Percentiles rank a stretch among this genome's conserved stretches.
Conservation (phyloP, 768 basidiomycete genomes). For the Kwoniella botswanensis region DNA sequence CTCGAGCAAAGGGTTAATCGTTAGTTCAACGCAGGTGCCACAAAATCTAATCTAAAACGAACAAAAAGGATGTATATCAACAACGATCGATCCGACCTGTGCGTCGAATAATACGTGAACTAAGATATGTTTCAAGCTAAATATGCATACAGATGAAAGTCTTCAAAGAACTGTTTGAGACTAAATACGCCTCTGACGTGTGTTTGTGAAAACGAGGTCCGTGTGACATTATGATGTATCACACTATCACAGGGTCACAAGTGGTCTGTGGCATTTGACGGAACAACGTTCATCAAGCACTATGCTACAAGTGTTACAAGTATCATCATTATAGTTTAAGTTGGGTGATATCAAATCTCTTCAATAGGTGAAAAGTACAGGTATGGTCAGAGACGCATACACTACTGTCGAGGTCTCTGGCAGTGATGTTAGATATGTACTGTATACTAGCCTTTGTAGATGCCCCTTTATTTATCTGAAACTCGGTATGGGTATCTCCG, state of each 20-base stretch:
- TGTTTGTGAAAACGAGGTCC: not conserved
- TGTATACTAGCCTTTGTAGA: not conserved
- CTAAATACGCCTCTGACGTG: conserved; percentile 2
- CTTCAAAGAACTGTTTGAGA: not conserved
- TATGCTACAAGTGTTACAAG: too few species aligned
- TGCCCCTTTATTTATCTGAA: conserved; percentile 3
- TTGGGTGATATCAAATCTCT: too few species aligned
- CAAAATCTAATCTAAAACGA: conserved; percentile 2
- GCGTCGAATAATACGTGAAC: not conserved
- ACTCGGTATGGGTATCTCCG: conserved; percentile 10
- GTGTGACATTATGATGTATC: not conserved
- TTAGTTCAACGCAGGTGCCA: conserved; percentile 8
- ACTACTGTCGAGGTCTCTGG: too few species aligned
- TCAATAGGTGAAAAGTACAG: too few species aligned
- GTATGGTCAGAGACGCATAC: too few species aligned
- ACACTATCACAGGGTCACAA: too few species aligned
- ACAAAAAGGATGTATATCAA: not conserved
- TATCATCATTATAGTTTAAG: too few species aligned
- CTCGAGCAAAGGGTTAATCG: not conserved
- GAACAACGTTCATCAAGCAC: too few species aligned
- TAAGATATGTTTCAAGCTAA: conserved; percentile 5
- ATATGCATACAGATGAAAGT: not conserved
- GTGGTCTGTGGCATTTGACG: too few species aligned
- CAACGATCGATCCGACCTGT: conserved; percentile 1
- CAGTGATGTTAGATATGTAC: too few species aligned